phyloP scores from a whole-genome alignment of 192 early-diverging fungal species.

The Coemansia sp. region DNA sequence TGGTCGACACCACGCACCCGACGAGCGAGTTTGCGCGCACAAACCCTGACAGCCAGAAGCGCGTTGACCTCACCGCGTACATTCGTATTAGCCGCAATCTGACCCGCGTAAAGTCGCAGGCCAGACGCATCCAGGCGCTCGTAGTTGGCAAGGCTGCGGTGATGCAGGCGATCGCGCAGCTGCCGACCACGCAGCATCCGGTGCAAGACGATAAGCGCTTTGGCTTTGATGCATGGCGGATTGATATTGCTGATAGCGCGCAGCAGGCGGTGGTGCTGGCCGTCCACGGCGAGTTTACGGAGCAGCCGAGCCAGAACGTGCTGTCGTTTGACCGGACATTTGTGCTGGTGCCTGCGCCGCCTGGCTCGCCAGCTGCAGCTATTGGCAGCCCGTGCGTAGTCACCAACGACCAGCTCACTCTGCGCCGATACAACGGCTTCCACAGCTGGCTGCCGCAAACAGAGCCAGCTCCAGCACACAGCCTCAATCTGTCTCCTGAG shows the following conservation, averaged over 20 bases:
- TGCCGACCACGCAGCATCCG: constrained; percentile 44
- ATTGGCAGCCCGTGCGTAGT: constrained; percentile 42
- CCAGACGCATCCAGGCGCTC: constrained; percentile 34
- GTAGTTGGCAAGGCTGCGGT: constrained; percentile 27
- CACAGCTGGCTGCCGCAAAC: constrained; percentile 26
- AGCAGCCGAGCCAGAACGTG: constrained; percentile 16
- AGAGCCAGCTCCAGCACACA: neutral
- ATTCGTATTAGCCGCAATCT: constrained; percentile 46
- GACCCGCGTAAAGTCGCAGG: constrained; percentile 26
- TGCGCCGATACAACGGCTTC: constrained; percentile 50
- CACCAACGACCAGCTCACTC: constrained; percentile 42
- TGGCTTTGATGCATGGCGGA: constrained; percentile 50
- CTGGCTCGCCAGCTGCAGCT: constrained; percentile 40
- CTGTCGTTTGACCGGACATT: constrained; percentile 47
- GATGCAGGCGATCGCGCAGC: constrained; percentile 26
- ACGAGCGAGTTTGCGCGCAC: constrained; percentile 40
- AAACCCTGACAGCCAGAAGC: constrained; percentile 40
- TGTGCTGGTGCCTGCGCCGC: constrained; percentile 33
- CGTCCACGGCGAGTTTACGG: constrained; percentile 47
- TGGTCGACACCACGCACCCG: constrained; percentile 46
- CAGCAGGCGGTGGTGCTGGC: constrained; percentile 20
- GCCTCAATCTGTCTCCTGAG: constrained; percentile 21
- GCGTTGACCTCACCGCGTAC: constrained; percentile 39
- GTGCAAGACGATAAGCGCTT: constrained; percentile 45
- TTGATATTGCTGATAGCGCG: constrained; percentile 9